phyloP scores from a whole-genome alignment of 1,139 yeast species.

The Candida glucosophila region DNA sequence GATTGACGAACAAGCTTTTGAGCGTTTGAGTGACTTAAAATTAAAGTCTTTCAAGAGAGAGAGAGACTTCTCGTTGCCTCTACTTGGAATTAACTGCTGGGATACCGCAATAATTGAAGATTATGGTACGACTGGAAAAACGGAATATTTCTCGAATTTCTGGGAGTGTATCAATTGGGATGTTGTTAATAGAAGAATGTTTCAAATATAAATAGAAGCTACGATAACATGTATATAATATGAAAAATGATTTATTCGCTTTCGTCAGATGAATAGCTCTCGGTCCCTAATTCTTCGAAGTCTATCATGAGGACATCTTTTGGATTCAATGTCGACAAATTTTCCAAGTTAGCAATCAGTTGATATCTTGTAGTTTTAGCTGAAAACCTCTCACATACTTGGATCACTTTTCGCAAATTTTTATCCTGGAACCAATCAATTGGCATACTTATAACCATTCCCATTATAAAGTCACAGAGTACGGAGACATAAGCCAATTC shows the following conservation, averaged over 20 bases:
- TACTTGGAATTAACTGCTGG: slow-evolving; percentile 80
- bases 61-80: slow-evolving; percentile 67
- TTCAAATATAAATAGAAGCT: slow-evolving; percentile 23
- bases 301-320: slow-evolving; percentile 8
- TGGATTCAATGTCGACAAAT: slow-evolving; percentile 2
- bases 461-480: slow-evolving; percentile 23
- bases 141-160: slow-evolving; percentile 63
- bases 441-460: slow-evolving; percentile 24
- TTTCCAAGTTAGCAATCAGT: slow-evolving; percentile 11
- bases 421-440: slow-evolving; percentile 28
- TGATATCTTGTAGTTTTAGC: slow-evolving; percentile 15
- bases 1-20: slow-evolving; percentile 45
- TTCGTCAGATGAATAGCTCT: not conserved
- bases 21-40: slow-evolving; percentile 37
- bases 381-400: slow-evolving; percentile 16
- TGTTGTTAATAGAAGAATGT: slow-evolving; percentile 59
- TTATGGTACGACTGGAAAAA: slow-evolving; percentile 73
- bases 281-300: slow-evolving; percentile 6
- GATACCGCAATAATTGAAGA: slow-evolving; percentile 78
- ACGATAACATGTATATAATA: slow-evolving; percentile 2
- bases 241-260: slow-evolving; percentile 2
- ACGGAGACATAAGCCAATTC: slow-evolving; percentile 18
- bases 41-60: slow-evolving; percentile 35
- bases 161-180: slow-evolving; percentile 86
- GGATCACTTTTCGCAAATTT: slow-evolving; percentile 15